phyloP scores from a whole-genome alignment of 176 grass and related monocot species.

The Carex littledalei region DNA sequence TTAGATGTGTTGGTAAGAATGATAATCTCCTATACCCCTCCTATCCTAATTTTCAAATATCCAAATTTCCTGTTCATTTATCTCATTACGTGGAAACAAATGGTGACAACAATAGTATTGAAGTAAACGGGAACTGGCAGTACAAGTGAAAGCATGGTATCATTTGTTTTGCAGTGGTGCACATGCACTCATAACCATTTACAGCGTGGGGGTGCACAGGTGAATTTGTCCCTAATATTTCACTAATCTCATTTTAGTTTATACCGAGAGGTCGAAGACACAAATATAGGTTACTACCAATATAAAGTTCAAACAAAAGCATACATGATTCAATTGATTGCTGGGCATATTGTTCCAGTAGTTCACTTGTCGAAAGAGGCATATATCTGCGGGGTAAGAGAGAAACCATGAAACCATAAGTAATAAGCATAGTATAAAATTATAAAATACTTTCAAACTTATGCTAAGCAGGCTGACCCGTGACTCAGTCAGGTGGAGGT shows the following conservation, averaged over 20 bases:
- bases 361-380: conserved; percentile 72
- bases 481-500: background rate
- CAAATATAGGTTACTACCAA: background rate
- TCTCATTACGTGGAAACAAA: background rate
- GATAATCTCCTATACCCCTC: background rate
- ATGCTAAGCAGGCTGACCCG: background rate
- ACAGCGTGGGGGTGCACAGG: background rate
- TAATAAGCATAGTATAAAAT: background rate
- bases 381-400: conserved; percentile 50
- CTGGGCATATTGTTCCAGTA: conserved; percentile 67
- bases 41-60: background rate
- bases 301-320: conserved; percentile 10
- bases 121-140: background rate
- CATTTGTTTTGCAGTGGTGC: background rate
- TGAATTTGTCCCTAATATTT: background rate
- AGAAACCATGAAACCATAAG: background rate
- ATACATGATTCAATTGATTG: conserved; percentile 77
- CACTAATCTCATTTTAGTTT: background rate
- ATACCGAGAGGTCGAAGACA: background rate
- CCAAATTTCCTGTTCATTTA: background rate
- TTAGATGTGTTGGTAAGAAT: background rate
- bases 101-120: background rate
- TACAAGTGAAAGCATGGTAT: background rate
- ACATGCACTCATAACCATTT: background rate
- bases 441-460: background rate